Base-by-base conservation (phyloP, 2,329 filamentous ascomycete genomes). In the Trichoderma polysporum region DNA sequence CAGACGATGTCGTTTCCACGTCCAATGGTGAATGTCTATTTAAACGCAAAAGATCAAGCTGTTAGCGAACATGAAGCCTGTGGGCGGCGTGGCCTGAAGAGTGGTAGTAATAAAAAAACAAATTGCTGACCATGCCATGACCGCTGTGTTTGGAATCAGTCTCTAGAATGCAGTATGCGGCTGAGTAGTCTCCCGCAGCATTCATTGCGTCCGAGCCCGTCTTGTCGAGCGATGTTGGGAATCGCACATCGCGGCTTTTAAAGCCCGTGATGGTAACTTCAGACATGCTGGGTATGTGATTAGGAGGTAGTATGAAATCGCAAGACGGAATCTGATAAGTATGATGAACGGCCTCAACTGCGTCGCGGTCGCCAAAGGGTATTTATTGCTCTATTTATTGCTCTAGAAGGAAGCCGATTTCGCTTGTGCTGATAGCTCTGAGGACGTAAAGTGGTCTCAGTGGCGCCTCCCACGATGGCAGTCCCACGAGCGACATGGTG, bases 201-300 rank as follows among this genome's bases (percentile, higher is more conserved):
- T 97, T 97, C 94, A 97, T 97, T 75, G 93, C 94, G 86, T 97
- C 94, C 9, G 92, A 96, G 74, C 93, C 93, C n/a, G 93, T 97
- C 82, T 94, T 95, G 81, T 97, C 93, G 69, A 97, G 88, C 47
- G 93, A 97, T n/a, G 93, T 97, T 78, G 90, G 90, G 77, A 93
- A 93, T 72, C 90, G 88, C 76, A 93, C 89, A 81, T 93, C 90
- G 75, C 89, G 85, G 68, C 89, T 91, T 71, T 81, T 82, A 83
- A 88, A 92, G 70, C 88, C 86, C 64, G 89, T 92, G 76, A 93
- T 91, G 67, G 87, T 91, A 73, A 92, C 83, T 72, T 89, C 86
- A 13, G 57, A 31, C 65, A 67, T 66, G 58, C 79, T 37, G 47
- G 12, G 25, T 41, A 2, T 66, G 22, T 31, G 58, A 6, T 52